These are phyloP conservation scores for Wickerhamiella occidentalis DNA, from an alignment of 805 yeast genomes.

Conservation along the genomic window DNA sequence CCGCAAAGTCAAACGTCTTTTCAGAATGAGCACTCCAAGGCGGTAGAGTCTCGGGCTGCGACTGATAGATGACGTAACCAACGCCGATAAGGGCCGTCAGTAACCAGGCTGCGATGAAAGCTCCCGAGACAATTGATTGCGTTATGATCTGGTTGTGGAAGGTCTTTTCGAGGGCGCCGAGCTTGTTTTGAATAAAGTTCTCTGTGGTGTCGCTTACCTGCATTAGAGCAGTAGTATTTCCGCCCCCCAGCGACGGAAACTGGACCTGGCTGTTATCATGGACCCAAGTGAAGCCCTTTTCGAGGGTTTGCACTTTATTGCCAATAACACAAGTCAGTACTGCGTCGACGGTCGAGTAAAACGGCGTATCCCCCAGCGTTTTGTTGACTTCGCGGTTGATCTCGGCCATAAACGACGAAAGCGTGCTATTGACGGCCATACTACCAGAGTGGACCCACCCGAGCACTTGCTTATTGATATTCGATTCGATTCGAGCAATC, in stretches of 20 bases:
- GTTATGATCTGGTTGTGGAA: conserved; percentile 11
- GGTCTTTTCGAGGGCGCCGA: background rate
- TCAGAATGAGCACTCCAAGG: conserved; percentile 7
- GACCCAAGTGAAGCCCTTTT: conserved; percentile 70
- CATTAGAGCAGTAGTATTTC: background rate
- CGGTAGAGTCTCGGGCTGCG: background rate
- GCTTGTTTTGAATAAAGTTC: background rate
- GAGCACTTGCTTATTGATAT: conserved; percentile 51
- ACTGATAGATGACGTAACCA: background rate
- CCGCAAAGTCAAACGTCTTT: background rate
- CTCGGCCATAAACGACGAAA: conserved; percentile 42
- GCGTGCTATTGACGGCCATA: conserved; percentile 44
- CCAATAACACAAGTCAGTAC: conserved; percentile 73
- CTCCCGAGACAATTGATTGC: conserved; percentile 16
- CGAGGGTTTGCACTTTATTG: conserved; percentile 51
- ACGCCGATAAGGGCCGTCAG: conserved; percentile 12
- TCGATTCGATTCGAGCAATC: conserved; percentile 37
- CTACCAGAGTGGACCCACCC: conserved; percentile 55
- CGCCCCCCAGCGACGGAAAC: conserved; percentile 34
- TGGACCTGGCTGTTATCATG: conserved; percentile 46
- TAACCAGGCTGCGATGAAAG: conserved; percentile 17
- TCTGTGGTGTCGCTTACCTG: background rate
- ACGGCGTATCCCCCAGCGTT: conserved; percentile 56
- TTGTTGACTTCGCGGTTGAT: conserved; percentile 47
- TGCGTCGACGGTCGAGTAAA: conserved; percentile 49